Evolutionary conservation across 257 asterid species (phyloP), one percentile per base, ranked within the genome.

Genomic region (Thymus quinquecostatus): DNA sequence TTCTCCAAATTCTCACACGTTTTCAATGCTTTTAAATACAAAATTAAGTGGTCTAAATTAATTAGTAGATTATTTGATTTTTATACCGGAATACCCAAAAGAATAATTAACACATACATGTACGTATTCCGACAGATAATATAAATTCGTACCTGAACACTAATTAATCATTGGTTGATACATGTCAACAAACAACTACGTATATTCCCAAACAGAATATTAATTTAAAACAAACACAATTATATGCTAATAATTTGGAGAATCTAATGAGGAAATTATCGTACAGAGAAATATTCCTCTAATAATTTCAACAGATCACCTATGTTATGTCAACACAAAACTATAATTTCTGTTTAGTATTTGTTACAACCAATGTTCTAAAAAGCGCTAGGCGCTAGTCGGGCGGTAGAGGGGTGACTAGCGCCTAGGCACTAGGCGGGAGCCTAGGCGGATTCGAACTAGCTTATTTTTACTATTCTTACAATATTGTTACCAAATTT

Each of bases 1-100:
- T 3, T 43, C 57, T 57, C 9, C 74, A 44, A 30, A 58, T 59
- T 44, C 67, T n/a, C 66, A 36, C 75, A 71, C 69, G 75, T 49
- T 49, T 71, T 71, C 62, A 71, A 71, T 41, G 21, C 32, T 8
- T 11, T 30, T 41, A 33, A 28, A 10, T 54, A 10, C 2, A 0
- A 2, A 1, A 47, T 8, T 38, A 38, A 43, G 51, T 47, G 51
- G 11, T 47, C 11, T 0, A 11, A 47, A 11, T 10, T 41, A 21
- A 21, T 21, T 0, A 21, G 21, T 41, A 5, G 4, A 10, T 50
- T 50, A 50, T 50, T n/a, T 3, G 13, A 50, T 49, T 12, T n/a
- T 11, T 11, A 21, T 21, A 13, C 28, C 4, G 21, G 27, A 49
- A 11, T 13, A 49, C 28, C 55, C n/a, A 49, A 3, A 49, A 2